Base-by-base conservation (phyloP, 1,139 yeast genomes). In the Magnusiomyces magnusii region DNA sequence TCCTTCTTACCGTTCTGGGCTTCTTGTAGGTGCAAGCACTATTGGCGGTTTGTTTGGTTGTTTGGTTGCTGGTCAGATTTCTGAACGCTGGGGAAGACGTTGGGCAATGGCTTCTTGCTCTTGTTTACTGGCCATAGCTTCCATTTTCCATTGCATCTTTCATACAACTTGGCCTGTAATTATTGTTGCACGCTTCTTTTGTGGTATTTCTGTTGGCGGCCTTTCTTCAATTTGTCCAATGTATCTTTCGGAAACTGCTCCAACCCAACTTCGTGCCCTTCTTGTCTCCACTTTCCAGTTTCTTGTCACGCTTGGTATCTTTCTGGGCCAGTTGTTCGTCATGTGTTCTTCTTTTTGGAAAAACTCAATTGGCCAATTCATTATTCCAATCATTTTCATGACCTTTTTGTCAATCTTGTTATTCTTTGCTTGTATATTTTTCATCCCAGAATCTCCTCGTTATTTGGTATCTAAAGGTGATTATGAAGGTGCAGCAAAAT, bases 371-470 rank as follows among this genome's bases (percentile, higher is more conserved):
- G 84, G 83, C 58, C 79, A 85, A 60, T 85, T 84, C 75, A 79
- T 89, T 75, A 78, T 86, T 64, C 87, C 90, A 60, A 73, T 80
- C 63, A 13, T 21, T 7, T 82, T 78, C 42, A 66, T 67, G 71
- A 73, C 55, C 78, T 79, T 79, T 78, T 80, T 21, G 58, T 73
- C 62, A 65, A 31, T 13, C n/a, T n/a, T 31, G 10, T 31, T 77
- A 19, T 39, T 53, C 13, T 13, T 19, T 21, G 44, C 47, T 10
- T 23, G 27, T 19, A 10, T 23, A 2, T 66, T 74, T 44, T 66
- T 76, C 55, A 65, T 71, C 55, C 95, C 95, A 60, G 95, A 87
- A 74, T 84, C 93, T 51, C 92, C 95, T 66, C 81, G 95, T 75
- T 87, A 74, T 74, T 79, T 80, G 70, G 79, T 85, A 62, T 80